Percentiles rank a stretch among this genome's conserved stretches.
Conservation (phyloP, 2,329 filamentous ascomycete species). For the Dothideomycetes sp. region DNA sequence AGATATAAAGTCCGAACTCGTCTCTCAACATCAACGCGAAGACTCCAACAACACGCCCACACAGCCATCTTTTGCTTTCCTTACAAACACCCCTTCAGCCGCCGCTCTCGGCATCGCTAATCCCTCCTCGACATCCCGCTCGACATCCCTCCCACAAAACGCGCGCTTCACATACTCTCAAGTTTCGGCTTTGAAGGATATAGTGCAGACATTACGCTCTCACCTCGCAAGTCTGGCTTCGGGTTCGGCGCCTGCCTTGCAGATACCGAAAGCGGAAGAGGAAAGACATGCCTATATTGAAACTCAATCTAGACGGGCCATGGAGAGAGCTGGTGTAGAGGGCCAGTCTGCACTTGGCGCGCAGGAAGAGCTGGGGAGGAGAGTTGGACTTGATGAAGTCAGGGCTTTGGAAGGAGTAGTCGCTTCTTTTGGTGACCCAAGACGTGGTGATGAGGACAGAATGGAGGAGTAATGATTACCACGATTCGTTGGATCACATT, state of each 20-base stretch:
- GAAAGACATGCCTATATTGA: constrained; percentile 78
- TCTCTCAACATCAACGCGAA: not conserved
- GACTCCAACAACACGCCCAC: too few species aligned
- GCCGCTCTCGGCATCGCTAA: constrained; percentile 33
- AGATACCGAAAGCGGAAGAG: constrained; percentile 39
- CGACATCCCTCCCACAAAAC: constrained; percentile 48
- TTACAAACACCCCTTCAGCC: constrained; percentile 39
- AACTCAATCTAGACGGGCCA: constrained; percentile 60
- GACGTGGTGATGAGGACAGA: not conserved
- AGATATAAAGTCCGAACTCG: not conserved
- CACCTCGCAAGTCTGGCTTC: constrained; percentile 41
- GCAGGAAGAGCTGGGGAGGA: constrained; percentile 15
- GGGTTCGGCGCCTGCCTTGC: constrained; percentile 2
- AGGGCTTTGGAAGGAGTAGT: constrained; percentile 26
- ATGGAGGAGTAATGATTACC: constrained; percentile 11
- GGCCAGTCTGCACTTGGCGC: constrained; percentile 19
- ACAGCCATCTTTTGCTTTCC: constrained; percentile 40
- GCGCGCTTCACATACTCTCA: constrained; percentile 73
- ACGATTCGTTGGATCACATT: too few species aligned
- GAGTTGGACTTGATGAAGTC: constrained; percentile 23
- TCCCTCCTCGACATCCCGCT: constrained; percentile 32
- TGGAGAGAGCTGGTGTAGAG: constrained; percentile 63
- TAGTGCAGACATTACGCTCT: constrained; percentile 57
- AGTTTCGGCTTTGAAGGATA: constrained; percentile 62
- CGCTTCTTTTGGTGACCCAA: constrained; percentile 17